Evolutionary conservation across 352 stramenopile genomes (phyloP), one percentile per base, ranked within the genome.

Genomic region (Globisporangium sylvaticum): DNA sequence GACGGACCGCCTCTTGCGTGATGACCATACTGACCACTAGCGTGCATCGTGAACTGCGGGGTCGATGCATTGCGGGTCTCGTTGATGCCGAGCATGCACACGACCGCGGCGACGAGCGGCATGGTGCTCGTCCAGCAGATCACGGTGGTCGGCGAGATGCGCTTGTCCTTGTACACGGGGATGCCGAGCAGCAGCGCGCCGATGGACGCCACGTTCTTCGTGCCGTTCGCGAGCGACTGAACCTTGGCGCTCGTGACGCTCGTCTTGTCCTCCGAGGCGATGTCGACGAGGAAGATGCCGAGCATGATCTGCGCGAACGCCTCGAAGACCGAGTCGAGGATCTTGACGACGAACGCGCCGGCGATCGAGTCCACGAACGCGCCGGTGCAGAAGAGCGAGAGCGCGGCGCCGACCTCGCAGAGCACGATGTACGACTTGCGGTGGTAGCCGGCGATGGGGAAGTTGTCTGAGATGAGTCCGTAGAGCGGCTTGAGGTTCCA

Each of bases 401-500:
- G 5, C 10, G 81, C 83, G 0, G 86, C 72, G 54, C 76, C 73
- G 37, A 87, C 48, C 62, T 94, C 86, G 32, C 84, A 94, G 9
- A 92, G 34, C 18, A 88, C 62, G 65, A 92, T 94, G 79, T 94
- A 94, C 3, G 80, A 82, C 83, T 92, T 94, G 76, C 83, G 86
- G 61, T 80, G 83, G 73, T 91, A 92, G 25, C 86, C 83, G 5
- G 75, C 80, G 68, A 94, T 76, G 32, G 86, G 84, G 27, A 90
- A 76, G 58, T 81, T 83, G 78, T 94, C 86, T 31, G 84, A 92
- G 48, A 94, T 70, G 31, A 91, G 73, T 0, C 83, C 86, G 66
- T 94, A 94, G 62, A 94, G 77, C 42, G 84, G 86, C 75, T 94
- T 94, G 74, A 92, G 73, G 75, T 94, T 92, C 86, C 86, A 94